Evolutionary conservation across 257 asterid species (phyloP), one percentile per base, ranked within the genome.

Genomic region (Jacaranda copaia): DNA sequence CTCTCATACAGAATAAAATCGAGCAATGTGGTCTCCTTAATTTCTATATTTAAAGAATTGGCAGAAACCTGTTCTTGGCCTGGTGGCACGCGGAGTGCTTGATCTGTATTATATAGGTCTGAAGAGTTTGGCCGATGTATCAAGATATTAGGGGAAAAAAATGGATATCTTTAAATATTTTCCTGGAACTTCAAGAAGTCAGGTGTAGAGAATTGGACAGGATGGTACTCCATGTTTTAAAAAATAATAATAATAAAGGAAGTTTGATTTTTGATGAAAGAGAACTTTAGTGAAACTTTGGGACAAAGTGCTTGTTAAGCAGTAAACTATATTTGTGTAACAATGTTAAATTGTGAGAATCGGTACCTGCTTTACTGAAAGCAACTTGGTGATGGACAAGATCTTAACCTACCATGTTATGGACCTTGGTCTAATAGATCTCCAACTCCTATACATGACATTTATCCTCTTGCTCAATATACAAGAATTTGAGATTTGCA

Each of bases 301-400:
- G 62, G 63, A 49, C 25, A 49, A 16, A 2, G 74, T 77, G 68
- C 36, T 19, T 43, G 45, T 75, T 49, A 40, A 25, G 14, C 78
- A 75, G 40, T 25, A 49, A 72, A 66, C 14, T 14, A 63, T 46
- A 16, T 16, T 15, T 25, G 35, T 60, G 38, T 14, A 38, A 14
- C 64, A 77, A 82, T 69, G 64, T 63, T 36, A 55, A 69, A 43
- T 68, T 75, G 45, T 65, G 40, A 58, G 42, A 48, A 38, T 65
- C 62, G 8, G 61, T 25, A 72, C 12, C 38, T 73, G 42, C n/a
- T 76, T 25, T 65, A 7, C 20, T 10, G 58, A 70, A 56, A 60
- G 56, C 58, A 70, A 25, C 14, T 71, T 38, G 42, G 45, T 59
- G 40, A 59, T 69, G 43, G 46, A 20, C 35, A 35, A 38, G 12